Base-by-base conservation (phyloP, 2,329 filamentous ascomycete species). In the Grosmannia clavigera region DNA sequence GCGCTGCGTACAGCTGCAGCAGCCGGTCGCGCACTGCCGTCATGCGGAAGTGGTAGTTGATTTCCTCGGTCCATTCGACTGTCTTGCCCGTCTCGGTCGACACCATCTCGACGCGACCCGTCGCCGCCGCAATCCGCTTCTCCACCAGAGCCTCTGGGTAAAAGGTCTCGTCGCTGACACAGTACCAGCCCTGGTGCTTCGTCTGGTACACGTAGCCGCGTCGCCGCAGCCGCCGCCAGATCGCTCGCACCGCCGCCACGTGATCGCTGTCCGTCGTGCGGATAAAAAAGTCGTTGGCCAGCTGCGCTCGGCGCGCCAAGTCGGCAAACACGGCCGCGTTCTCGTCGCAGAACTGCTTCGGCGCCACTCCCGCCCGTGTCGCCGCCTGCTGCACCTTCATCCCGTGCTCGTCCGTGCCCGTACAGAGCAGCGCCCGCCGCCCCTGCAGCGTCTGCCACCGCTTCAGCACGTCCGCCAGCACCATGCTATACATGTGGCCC, bases 361-460 rank as follows among this genome's bases (percentile, higher is more conserved):
- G 86, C 0, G 85, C 80, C 58, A 87, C 80, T 4, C 83, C 83
- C 16, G 88, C 84, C 65, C 84, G 82, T 7, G 80, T 76, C 1
- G 94, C 90, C 0, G 92, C 92, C 71, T 86, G 87, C 71, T 99
- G 94, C 27, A 97, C 87, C 79, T 99, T 99, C 82, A 96, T 88
- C 52, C 94, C 94, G 76, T 99, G 92, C 73, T 99, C 94, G 71
- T 99, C 94, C 43, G 92, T 97, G 61, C 94, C 94, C 1, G 94
- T 99, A 67, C 87, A 86, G 16, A 99, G 76, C 64, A 90, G 79
- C 3, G 92, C 87, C 55, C 79, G 75, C 10, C 60, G 60, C 35
- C 62, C 62, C 62, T 86, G 83, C 58, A 99, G 79, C 38, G 83
- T 76, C 70, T 95, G 84, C 90, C 91, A 99, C 74, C 94, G 82